Conservation (phyloP, 192 early-diverging fungal species). For the Linnemannia hyalina region DNA sequence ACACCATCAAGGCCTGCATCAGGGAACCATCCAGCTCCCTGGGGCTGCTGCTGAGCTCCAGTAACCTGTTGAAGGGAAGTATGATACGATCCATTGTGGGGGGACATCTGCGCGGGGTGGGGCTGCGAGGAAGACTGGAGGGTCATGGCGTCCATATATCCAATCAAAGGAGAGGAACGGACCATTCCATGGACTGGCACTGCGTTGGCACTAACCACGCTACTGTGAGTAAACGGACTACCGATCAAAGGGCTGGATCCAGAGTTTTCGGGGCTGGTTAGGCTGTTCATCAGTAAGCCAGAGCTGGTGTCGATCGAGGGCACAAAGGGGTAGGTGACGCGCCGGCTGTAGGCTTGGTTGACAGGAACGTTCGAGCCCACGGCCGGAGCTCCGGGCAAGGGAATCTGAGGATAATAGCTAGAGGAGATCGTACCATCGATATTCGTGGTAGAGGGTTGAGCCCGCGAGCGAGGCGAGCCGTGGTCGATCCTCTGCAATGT, state of each 20-base stretch:
- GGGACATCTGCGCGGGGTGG: slow-evolving; percentile 24
- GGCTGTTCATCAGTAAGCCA: slow-evolving; percentile 27
- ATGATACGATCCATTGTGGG: slow-evolving; percentile 14
- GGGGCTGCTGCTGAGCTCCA: neutral
- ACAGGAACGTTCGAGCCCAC: neutral
- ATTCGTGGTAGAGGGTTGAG: neutral
- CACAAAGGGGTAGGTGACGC: slow-evolving; percentile 53
- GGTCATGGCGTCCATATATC: slow-evolving; percentile 50
- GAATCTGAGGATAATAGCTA: slow-evolving; percentile 5
- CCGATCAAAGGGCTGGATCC: slow-evolving; percentile 46
- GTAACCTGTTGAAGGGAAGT: slow-evolving; percentile 9
- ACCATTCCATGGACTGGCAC: slow-evolving; percentile 30
- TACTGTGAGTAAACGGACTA: slow-evolving; percentile 34
- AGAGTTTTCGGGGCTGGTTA: slow-evolving; percentile 49
- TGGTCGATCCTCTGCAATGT: slow-evolving; percentile 17
- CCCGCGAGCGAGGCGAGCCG: neutral
- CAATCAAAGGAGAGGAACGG: slow-evolving; percentile 43
- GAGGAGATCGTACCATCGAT: neutral
- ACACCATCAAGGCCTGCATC: neutral
- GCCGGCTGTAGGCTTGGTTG: slow-evolving; percentile 27
- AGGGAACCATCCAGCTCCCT: slow-evolving; percentile 18
- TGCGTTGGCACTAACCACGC: slow-evolving; percentile 23
- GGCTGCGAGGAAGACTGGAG: slow-evolving; percentile 13
- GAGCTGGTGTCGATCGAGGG: slow-evolving; percentile 52
- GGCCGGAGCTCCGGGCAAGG: neutral